Conservation (phyloP, 2,329 filamentous ascomycete genomes). For the Beauveria medogensis region DNA sequence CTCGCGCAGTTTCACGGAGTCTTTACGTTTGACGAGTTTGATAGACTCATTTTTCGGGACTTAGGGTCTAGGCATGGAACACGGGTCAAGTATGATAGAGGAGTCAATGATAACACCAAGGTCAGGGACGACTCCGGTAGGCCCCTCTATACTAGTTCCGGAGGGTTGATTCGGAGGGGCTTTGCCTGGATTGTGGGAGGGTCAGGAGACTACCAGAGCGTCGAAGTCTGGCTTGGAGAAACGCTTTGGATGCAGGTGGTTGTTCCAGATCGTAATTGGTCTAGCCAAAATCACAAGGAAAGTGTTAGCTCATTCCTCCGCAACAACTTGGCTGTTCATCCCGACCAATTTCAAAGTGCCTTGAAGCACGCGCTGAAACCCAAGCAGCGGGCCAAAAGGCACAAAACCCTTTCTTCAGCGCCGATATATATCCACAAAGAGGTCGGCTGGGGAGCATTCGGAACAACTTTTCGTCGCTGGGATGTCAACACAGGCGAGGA, state of each 20-base stretch:
- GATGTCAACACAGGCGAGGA: too few relatives aligned
- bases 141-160: not conserved
- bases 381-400: too few relatives aligned
- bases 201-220: rapidly evolving
- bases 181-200: not conserved
- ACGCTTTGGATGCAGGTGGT: too few relatives aligned
- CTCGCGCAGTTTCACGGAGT: not conserved
- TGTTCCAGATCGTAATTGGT: too few relatives aligned
- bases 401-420: too few relatives aligned
- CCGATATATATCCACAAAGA: too few relatives aligned
- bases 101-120: rapidly evolving
- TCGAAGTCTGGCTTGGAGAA: not conserved
- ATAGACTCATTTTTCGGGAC: not conserved
- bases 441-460: too few relatives aligned
- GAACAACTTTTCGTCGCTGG: too few relatives aligned
- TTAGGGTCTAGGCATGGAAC: not conserved
- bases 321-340: too few relatives aligned
- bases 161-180: rapidly evolving
- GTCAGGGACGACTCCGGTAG: not conserved
- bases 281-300: too few relatives aligned
- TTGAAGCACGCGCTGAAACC: too few relatives aligned
- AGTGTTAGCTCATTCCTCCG: rapidly evolving
- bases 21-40: not conserved
- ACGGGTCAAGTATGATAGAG: not conserved
- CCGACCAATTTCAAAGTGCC: too few relatives aligned